A percentile compares a stretch with the other conserved stretches of the same genome.
Evolutionary conservation across 2,329 filamentous ascomycete genomes (phyloP).

Genomic region (Myriosclerotinia duriaeana): DNA sequence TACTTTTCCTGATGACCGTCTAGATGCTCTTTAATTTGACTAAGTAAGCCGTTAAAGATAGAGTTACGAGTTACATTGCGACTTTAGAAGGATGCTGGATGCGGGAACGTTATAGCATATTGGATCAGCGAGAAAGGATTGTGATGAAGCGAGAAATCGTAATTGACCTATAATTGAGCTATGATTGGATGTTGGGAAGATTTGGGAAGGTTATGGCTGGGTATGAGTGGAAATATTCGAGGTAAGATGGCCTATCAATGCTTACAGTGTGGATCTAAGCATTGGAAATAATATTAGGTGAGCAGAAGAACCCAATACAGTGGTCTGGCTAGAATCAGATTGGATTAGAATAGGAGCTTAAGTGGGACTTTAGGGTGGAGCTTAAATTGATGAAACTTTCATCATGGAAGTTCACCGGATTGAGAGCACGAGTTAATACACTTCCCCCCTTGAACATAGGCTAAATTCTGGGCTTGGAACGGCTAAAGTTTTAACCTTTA

Average conservation of each 20-base stretch:
- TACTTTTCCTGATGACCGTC: not conserved
- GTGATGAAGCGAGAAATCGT: not conserved
- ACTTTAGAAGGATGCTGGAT: not conserved
- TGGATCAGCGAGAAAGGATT: not conserved
- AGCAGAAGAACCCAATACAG: not conserved
- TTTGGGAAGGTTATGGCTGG: not conserved
- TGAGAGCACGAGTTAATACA: too few relatives aligned
- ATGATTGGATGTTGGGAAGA: not conserved
- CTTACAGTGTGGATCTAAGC: not conserved
- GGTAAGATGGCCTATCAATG: not conserved
- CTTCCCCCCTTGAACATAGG: too few relatives aligned
- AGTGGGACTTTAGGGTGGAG: not conserved
- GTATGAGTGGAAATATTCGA: constrained; percentile 6
- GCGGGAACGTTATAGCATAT: not conserved
- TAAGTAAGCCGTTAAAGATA: not conserved
- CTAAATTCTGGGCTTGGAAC: too few relatives aligned
- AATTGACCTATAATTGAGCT: not conserved
- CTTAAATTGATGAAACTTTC: too few relatives aligned
- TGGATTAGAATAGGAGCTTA: not conserved
- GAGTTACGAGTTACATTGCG: not conserved
- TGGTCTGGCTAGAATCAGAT: not conserved
- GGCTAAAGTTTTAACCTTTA: too few relatives aligned
- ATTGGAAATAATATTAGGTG: not conserved
- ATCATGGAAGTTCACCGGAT: too few relatives aligned
- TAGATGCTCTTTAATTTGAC: not conserved